Base-by-base conservation (phyloP, 208 protist genomes). In the Trypanosoma cruzi region DNA sequence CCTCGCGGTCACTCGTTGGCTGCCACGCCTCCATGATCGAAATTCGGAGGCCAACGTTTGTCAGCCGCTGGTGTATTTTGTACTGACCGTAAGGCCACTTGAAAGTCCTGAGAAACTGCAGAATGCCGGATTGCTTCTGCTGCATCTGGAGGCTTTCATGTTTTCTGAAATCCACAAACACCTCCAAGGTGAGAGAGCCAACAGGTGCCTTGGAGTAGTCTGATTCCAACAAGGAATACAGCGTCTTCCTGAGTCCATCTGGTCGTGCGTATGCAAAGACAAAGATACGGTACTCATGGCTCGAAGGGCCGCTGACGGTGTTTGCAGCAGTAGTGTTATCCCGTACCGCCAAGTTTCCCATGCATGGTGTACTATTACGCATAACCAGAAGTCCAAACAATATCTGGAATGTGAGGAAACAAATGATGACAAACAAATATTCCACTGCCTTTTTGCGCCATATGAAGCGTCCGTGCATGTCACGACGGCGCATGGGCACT, bases 1-100 rank as follows among this genome's bases (percentile, higher is more conserved):
- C 34, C 75, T 94, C 83, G 29, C 73, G 77, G 22, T 86, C 60
- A 5, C 70, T 80, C 20, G 63, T 57, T 18, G 90, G 88, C 18
- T 83, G 54, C 88, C 90, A 96, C 13, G 74, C 48, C 50, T 89
- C 74, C 28, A 81, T 66, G 59, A 85, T 66, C 16, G 54, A 44
- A 40, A 34, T n/a, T 48, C 40, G 40, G 28, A 81, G 44, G 8
- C 74, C 52, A 22, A 34, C 63, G 53, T 79, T 37, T 20, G 48
- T 22, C 60, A 71, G 54, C 18, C 73, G 66, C 54, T 42, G 54
- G 65, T 89, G 82, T 24, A 94, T 60, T 22, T 56, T 64, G 13
- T 84, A 66, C 28, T 69, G 65, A 10, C 85, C 83, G 31, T 85
- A 77, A 4, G 46, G 57, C 82, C 86, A 94, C 37, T 31, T 26